These are phyloP conservation scores for Anthracocystis walkeri DNA, from an alignment of 1,284 basidiomycete genomes.

Conservation along the genomic window DNA sequence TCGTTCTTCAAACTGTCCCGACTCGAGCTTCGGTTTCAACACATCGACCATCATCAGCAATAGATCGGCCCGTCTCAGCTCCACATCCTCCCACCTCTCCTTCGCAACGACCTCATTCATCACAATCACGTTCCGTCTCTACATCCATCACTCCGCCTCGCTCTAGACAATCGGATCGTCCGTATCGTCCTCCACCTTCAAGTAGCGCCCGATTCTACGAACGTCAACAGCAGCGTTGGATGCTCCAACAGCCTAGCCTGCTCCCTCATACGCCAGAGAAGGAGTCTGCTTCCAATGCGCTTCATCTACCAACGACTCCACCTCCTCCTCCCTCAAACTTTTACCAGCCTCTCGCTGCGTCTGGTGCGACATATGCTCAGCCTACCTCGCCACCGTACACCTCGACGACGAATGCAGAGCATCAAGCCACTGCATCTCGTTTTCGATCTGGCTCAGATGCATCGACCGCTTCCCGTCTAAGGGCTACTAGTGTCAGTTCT, in stretches of 20 bases:
- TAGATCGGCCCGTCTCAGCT: conserved; percentile 16
- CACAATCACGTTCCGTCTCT: conserved; percentile 19
- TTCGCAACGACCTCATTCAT: conserved; percentile 1
- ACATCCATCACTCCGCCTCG: conserved; percentile 23
- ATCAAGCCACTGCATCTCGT: not conserved
- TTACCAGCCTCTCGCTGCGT: not conserved
- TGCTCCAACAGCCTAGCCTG: conserved; percentile 14
- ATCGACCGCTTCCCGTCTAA: conserved; percentile 4
- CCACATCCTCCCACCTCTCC: conserved; percentile 7
- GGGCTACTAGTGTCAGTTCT: conserved; percentile 27
- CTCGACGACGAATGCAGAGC: not conserved
- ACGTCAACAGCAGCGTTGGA: conserved; percentile 40
- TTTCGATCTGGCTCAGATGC: conserved; percentile 4
- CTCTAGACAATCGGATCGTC: conserved; percentile 20
- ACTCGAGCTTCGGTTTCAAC: conserved; percentile 10
- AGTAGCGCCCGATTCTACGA: conserved; percentile 45
- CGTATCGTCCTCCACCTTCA: conserved; percentile 46
- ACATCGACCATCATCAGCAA: not conserved
- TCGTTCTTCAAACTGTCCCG: conserved; percentile 33
- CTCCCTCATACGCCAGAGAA: conserved; percentile 1
- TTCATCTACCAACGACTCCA: not conserved
- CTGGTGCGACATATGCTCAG: not conserved
- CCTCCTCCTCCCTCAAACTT: not conserved
- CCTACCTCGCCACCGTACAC: conserved; percentile 2
- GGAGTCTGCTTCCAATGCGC: conserved; percentile 1